A percentile compares a stretch with the other conserved stretches of the same genome.
phyloP scores from a whole-genome alignment of 108 stramenopile species.

The Cyclotella distinguenda region DNA sequence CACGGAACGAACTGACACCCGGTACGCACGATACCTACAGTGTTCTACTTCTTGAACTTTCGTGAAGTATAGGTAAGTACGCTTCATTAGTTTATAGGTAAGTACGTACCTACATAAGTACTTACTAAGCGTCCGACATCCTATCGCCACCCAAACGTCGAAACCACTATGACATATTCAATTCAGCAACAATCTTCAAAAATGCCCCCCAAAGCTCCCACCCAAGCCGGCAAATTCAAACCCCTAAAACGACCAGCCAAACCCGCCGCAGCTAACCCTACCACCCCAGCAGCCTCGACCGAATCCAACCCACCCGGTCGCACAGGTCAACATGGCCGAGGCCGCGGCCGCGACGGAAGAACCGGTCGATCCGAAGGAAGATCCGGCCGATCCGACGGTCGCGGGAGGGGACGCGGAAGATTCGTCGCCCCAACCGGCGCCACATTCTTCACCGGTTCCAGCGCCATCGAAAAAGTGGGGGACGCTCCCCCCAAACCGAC shows the following conservation, averaged over 20 bases:
- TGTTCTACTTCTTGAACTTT: no score
- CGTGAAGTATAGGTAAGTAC: no score
- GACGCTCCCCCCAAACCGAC: conserved; percentile 1
- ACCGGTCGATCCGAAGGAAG: conserved; percentile 14
- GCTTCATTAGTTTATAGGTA: no score
- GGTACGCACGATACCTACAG: no score
- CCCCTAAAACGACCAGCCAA: conserved; percentile 69
- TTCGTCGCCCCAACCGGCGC: conserved; percentile 62
- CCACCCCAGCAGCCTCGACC: conserved; percentile 21
- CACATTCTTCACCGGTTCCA: conserved; percentile 73
- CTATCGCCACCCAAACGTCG: no score
- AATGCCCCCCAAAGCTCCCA: conserved; percentile 57
- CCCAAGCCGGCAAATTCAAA: conserved; percentile 84
- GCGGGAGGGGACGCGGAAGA: conserved; percentile 41
- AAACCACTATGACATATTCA: no score
- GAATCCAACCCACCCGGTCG: conserved; percentile 4
- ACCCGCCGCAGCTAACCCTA: conserved; percentile 28
- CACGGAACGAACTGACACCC: no score
- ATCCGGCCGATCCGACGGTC: no score
- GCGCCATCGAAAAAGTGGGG: conserved; percentile 17
- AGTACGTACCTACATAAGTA: no score
- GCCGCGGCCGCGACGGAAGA: conserved; percentile 7
- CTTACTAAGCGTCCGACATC: no score
- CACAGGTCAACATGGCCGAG: conserved; percentile 6
- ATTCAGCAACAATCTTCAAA: background rate